phyloP scores from a whole-genome alignment of 495 filamentous ascomycete species.

The Xanthoparmelia taractica region DNA sequence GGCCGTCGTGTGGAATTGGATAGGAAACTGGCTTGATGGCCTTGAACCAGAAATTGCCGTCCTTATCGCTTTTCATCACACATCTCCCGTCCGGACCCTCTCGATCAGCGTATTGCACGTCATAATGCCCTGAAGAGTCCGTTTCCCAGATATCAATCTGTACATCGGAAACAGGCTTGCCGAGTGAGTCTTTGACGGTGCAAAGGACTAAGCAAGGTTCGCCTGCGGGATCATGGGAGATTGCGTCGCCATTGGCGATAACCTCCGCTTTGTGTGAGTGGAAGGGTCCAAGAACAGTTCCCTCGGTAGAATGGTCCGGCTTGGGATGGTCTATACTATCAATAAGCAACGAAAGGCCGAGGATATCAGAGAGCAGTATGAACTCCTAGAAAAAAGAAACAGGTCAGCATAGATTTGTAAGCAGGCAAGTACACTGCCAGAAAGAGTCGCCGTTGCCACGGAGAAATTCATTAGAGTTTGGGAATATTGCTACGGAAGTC shows the following conservation, averaged over 20 bases:
- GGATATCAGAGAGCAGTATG: constrained; percentile 86
- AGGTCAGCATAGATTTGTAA: background rate
- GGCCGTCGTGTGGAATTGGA: constrained; percentile 83
- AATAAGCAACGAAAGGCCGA: constrained; percentile 83
- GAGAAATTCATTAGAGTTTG: background rate
- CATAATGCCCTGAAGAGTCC: constrained; percentile 77
- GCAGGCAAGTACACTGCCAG: constrained; percentile 1
- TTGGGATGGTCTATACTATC: constrained; percentile 91
- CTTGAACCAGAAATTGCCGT: constrained; percentile 82
- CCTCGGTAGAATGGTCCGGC: constrained; percentile 65
- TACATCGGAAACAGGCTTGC: constrained; percentile 58
- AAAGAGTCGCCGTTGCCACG: background rate
- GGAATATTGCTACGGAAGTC: background rate
- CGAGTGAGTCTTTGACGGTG: constrained; percentile 60
- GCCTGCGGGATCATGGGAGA: constrained; percentile 65
- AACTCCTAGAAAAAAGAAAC: constrained; percentile 59
- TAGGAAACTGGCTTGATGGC: constrained; percentile 83
- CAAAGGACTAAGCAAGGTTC: constrained; percentile 71
- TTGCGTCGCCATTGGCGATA: constrained; percentile 53
- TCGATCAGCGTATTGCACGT: constrained; percentile 72
- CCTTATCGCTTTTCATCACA: constrained; percentile 60
- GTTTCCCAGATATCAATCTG: constrained; percentile 95
- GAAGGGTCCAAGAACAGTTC: constrained; percentile 87
- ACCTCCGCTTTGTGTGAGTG: constrained; percentile 80
- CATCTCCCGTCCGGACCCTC: constrained; percentile 71